Evolutionary conservation across 2,329 filamentous ascomycete genomes (phyloP), one percentile per base, ranked within the genome.

Genomic region (Beauveria sp.): DNA sequence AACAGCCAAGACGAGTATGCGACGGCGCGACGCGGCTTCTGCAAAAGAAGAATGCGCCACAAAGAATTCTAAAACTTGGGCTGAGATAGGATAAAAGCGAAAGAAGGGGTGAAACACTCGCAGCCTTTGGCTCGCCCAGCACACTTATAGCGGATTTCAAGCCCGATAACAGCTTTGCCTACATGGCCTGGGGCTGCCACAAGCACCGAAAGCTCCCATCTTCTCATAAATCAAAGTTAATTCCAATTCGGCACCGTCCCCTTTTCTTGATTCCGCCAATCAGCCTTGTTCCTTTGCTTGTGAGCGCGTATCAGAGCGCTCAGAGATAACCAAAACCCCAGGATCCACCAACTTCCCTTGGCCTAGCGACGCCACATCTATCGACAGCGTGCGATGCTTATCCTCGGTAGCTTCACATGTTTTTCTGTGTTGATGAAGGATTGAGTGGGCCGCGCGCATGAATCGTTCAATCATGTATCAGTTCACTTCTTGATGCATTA

Each of bases 281-380:
- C 18, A 51, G 49, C 5, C 28, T 16, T 38, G n/a, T 9, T 1
- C 10, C 8, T n/a, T 20, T 38, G n/a, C 28, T 10, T 34, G n/a
- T 20, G n/a, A 40, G 30, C 34, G 46, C 56, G 56, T 51, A 58
- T 58, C 56, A 58, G 46, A 58, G 56, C 56, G 56, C 56, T 30
- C 34, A 58, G 22, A 58, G 56, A 58, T 58, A 51, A 58, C 56
- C 56, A 58, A 58, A 58, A 42, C 46, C 46, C 30, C 30, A 50
- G 46, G 56, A 50, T 58, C 56, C 56, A 58, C 56, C 46, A 28
- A n/a, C 14, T 22, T 26, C 18, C 28, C 46, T 58, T 51, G 56
- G 22, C 34, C 34, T 20, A 22, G 2, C 47, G 24, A 30, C 46
- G 56, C 55, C 54, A 47, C 54, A 30, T 20, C 28, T 9, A 18